These are phyloP conservation scores for Pisolithus thermaeus DNA, from an alignment of 1,284 basidiomycete genomes.

Conservation along the genomic window DNA sequence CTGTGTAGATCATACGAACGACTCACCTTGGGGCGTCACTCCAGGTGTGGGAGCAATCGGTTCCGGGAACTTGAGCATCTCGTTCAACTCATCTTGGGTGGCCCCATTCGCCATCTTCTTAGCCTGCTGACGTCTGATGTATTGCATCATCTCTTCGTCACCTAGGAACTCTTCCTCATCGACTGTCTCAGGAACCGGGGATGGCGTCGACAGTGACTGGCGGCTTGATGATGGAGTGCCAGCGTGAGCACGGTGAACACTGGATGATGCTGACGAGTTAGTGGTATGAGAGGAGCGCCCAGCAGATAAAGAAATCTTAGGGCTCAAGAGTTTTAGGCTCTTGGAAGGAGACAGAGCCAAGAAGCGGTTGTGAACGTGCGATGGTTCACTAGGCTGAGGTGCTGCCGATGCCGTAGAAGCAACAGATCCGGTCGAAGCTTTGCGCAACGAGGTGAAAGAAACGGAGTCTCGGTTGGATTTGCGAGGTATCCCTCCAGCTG, in stretches of 20 bases:
- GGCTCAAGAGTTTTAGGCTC: constrained; percentile 70
- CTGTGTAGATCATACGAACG: neutral
- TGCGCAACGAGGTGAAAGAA: constrained; percentile 68
- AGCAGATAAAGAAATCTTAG: constrained; percentile 62
- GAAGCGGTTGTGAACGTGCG: constrained; percentile 54
- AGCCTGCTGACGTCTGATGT: constrained; percentile 87
- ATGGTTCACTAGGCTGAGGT: constrained; percentile 24
- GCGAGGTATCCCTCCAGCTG: constrained; percentile 45
- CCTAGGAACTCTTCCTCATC: constrained; percentile 91
- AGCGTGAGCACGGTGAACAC: constrained; percentile 44
- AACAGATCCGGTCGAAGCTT: constrained; percentile 72
- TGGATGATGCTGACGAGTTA: constrained; percentile 39
- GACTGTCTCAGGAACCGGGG: constrained; percentile 64
- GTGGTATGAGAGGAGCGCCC: constrained; percentile 46
- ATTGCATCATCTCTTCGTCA: constrained; percentile 96
- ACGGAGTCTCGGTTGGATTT: constrained; percentile 74
- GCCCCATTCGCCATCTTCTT: constrained; percentile 84
- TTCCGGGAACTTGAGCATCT: constrained; percentile 89
- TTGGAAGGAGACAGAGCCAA: constrained; percentile 81
- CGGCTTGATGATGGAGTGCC: constrained; percentile 67
- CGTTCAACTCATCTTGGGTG: constrained; percentile 80
- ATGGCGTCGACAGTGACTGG: constrained; percentile 76
- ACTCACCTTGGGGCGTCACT: constrained; percentile 67
- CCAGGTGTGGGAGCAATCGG: constrained; percentile 70
- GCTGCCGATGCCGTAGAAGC: constrained; percentile 55